Evolutionary conservation across 2,329 filamentous ascomycete species (phyloP), one percentile per base, ranked within the genome.

Genomic region (Alternaria brassicicola): DNA sequence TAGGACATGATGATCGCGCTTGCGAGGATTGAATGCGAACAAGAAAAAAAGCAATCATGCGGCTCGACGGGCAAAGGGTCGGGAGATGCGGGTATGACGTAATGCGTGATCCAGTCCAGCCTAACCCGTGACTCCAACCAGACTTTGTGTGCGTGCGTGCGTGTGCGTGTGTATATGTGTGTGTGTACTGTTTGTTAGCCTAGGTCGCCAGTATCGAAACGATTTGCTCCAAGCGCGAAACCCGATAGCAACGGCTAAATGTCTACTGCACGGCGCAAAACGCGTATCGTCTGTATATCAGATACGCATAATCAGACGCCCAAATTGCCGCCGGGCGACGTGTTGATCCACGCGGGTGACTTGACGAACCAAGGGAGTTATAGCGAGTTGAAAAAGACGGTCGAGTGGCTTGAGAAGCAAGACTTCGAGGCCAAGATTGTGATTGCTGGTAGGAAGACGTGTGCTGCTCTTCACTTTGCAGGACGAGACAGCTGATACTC

Each of bases 281-380:
- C 89, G 6, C 84, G 89, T 59, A 84, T 93, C 56, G 88, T 93
- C 51, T 92, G 89, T 77, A 83, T 93, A 55, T 90, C 90, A 4
- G 90, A 93, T 76, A 93, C 89, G 2, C 89, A 93, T 76, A 91
- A 91, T 72, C 83, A 82, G 54, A 79, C 79, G 4, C 83, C 84
- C 13, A 88, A 86, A 66, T 82, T 92, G 1, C 90, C 90, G 0
- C 83, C 82, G 21, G 90, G 90, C 38, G 89, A 93, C 71, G 85
- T 93, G 8, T 81, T 93, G 31, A 87, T 93, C 48, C 89, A 92
- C 70, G 89, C 90, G 1, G 90, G 90, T 6, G 90, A 93, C 71
- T 76, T 93, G 64, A 91, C 89, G 3, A 92, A 92, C 72, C 86
- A 89, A 70, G 90, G 90, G 15, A 88, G 79, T 50, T 76, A 78